These are phyloP conservation scores for Bremia lactucae DNA, from an alignment of 352 stramenopile genomes.

Conservation along the genomic window DNA sequence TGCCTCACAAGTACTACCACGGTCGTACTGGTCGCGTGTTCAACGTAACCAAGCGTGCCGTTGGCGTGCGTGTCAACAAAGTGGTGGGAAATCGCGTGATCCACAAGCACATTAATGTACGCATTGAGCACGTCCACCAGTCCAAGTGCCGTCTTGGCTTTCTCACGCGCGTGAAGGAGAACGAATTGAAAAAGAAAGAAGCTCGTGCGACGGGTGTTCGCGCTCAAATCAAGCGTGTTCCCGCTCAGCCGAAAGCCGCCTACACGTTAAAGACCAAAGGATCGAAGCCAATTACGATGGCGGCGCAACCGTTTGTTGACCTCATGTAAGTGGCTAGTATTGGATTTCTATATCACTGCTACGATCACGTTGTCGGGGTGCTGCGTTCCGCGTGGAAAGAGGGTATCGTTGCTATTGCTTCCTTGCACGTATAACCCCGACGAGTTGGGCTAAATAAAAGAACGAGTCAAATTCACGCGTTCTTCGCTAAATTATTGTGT, in stretches of 20 bases:
- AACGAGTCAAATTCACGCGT: constrained; percentile 31
- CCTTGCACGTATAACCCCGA: constrained; percentile 15
- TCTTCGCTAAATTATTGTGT: constrained; percentile 5
- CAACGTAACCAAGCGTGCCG: constrained; percentile 98
- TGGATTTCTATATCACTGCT: constrained; percentile 8
- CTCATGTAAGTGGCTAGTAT: constrained; percentile 87
- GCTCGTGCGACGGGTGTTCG: constrained; percentile 85
- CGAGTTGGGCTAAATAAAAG: constrained; percentile 27
- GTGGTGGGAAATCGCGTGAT: constrained; percentile 96
- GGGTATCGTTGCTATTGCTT: not conserved
- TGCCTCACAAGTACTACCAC: constrained; percentile 99
- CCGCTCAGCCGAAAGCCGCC: constrained; percentile 89
- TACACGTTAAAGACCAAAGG: constrained; percentile 92
- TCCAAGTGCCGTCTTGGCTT: constrained; percentile 99
- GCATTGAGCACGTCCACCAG: constrained; percentile 97
- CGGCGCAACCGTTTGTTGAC: constrained; percentile 97
- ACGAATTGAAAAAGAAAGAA: constrained; percentile 97
- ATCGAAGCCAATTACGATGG: constrained; percentile 91
- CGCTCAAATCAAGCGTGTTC: constrained; percentile 92
- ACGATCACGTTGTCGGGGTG: constrained; percentile 10
- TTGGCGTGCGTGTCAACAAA: constrained; percentile 99
- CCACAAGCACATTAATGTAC: constrained; percentile 99
- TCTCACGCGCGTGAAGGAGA: constrained; percentile 95
- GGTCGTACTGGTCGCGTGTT: constrained; percentile 98
- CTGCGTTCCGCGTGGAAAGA: constrained; percentile 5